phyloP scores from a whole-genome alignment of 2,329 filamentous ascomycete genomes.

The Fusarium hostae region DNA sequence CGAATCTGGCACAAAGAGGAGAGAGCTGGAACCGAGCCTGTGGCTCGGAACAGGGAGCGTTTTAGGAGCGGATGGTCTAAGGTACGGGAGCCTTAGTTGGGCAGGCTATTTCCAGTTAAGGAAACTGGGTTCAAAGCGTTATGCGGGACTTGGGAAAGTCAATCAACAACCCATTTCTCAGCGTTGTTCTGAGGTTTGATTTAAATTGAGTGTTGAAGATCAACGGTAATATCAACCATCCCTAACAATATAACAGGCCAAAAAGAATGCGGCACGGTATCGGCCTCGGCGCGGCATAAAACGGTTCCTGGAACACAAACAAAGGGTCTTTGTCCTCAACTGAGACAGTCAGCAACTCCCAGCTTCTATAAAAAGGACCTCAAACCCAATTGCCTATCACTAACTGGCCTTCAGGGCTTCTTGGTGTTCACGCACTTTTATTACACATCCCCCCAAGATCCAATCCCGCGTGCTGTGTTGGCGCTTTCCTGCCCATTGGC shows the following conservation, averaged over 20 bases:
- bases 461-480: slow-evolving; percentile 32
- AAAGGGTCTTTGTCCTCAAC: not conserved
- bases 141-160: slow-evolving; percentile 13
- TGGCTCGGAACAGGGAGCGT: slow-evolving; percentile 30
- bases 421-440: slow-evolving; percentile 8
- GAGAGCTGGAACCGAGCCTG: slow-evolving; percentile 31
- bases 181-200: slow-evolving; percentile 27
- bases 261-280: not conserved
- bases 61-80: slow-evolving; percentile 33
- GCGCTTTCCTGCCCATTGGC: slow-evolving; percentile 28
- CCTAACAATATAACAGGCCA: not conserved
- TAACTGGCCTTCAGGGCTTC: not conserved
- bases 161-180: slow-evolving; percentile 27
- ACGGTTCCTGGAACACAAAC: not conserved
- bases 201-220: slow-evolving; percentile 36
- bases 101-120: slow-evolving; percentile 37
- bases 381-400: not conserved
- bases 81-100: slow-evolving; percentile 28
- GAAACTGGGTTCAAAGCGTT: slow-evolving; percentile 39
- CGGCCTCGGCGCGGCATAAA: slow-evolving; percentile 2
- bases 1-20: slow-evolving; percentile 30
- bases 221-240: slow-evolving; percentile 8
- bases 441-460: slow-evolving; percentile 19
- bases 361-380: not conserved
- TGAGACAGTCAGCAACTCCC: not conserved